A percentile compares a stretch with the other conserved stretches of the same genome.
Conservation (phyloP, 129 eudicot species). For the Artemisia argyi region DNA sequence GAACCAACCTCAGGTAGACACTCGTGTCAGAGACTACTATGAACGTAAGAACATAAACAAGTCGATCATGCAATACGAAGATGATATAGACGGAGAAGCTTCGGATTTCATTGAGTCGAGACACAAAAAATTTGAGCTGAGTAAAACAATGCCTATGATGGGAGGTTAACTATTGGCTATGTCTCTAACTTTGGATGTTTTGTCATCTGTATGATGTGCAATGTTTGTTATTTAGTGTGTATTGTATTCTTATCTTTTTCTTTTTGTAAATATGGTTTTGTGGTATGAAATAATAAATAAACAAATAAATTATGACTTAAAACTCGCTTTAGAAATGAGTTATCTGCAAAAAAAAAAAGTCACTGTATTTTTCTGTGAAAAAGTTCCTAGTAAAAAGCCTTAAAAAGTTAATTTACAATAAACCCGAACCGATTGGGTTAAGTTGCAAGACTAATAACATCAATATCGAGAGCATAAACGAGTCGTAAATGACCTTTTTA, state of each 20-base stretch:
- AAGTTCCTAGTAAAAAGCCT: neutral
- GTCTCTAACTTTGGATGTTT: neutral
- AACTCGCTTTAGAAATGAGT: too few relatives aligned
- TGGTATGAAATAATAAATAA: too few relatives aligned
- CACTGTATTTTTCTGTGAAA: too few relatives aligned
- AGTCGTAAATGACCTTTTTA: conserved; percentile 17
- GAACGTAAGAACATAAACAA: neutral
- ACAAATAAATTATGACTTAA: too few relatives aligned
- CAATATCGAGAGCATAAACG: neutral
- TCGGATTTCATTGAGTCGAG: conserved; percentile 42
- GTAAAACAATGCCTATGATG: conserved; percentile 42
- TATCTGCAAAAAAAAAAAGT: neutral
- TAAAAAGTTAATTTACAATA: neutral
- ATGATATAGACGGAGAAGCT: conserved; percentile 56
- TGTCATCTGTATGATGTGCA: too few relatives aligned
- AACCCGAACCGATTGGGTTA: neutral
- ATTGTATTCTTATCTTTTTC: too few relatives aligned
- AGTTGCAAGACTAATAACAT: conserved; percentile 1
- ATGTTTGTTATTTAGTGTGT: too few relatives aligned
- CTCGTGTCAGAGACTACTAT: conserved; percentile 12
- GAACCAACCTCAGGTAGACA: conserved; percentile 12
- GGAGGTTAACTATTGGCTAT: conserved; percentile 14
- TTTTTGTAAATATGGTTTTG: too few relatives aligned
- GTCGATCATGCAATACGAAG: neutral
- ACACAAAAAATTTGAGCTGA: conserved; percentile 48